Base-by-base conservation (phyloP, 371 early-diverging fungal genomes). In the Mucor circinelloides region DNA sequence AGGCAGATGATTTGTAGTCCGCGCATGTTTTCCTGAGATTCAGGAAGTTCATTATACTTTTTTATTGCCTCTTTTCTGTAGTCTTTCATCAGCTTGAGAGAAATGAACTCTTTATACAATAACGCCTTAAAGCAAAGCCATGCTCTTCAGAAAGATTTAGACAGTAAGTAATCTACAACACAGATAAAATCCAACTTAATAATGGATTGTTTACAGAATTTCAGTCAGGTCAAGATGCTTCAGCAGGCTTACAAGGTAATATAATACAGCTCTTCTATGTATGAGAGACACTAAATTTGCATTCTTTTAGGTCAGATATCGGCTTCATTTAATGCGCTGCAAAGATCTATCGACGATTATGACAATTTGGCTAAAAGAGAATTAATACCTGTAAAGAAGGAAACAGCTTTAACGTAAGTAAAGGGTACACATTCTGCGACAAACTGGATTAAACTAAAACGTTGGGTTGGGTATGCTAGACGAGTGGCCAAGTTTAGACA, bases 341-440 rank as follows among this genome's bases (percentile, higher is more conserved):
- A 91, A 70, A 84, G 91, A 21, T 85, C 89, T 2, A 88, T 89
- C 56, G 88, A 89, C 67, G 93, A 94, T 58, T 86, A 92, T 72
- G 90, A 90, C 21, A 81, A 83, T 59, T 76, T 90, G 63, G 90
- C 91, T 30, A 88, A 87, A 73, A 81, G 91, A 68, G 94, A 94
- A 70, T 79, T 91, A 69, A 88, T 91, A 30, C 77, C 89, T 7
- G 85, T 77, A 27, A 93, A 92, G 66, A 90, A 91, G 68, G 92
- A 94, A 70, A 91, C 86, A 25, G 92, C 91, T 1, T 67, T 88
- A 23, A 81, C 82, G 93, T 93, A 85, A 71, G 27, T 9, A 19
- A 9, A 8, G 34, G 5, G 9, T 3, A 34, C 1, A 9, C 34
- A 34, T 34, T 6, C 34, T 34, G 34, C 8, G 6, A 34, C 9